Evolutionary conservation across 164 flowering plant genomes (phyloP).

Genomic region (Nymphaea colorata): DNA sequence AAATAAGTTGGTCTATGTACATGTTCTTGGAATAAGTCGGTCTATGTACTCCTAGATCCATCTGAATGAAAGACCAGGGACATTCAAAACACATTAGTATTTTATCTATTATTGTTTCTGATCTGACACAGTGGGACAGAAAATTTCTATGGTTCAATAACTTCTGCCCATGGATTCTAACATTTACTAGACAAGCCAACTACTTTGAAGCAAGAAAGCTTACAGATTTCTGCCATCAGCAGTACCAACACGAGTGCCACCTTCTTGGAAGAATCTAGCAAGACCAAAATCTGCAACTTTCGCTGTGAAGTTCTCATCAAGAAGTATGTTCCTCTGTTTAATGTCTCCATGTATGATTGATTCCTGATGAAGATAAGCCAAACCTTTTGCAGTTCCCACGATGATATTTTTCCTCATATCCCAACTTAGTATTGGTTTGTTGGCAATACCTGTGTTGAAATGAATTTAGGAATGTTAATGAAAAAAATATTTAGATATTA

Average conservation of each 20-base stretch:
- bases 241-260: constrained; percentile 60
- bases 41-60: no score
- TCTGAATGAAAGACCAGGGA: no score
- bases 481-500: no score
- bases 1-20: not conserved
- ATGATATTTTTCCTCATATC: constrained; percentile 41
- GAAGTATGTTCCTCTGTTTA: constrained; percentile 64
- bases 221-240: constrained; percentile 82
- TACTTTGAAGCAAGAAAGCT: constrained; percentile 10
- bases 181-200: not conserved
- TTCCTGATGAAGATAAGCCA: constrained; percentile 63
- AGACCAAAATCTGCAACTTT: constrained; percentile 80
- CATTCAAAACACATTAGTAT: no score
- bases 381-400: constrained; percentile 64
- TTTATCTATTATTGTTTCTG: no score
- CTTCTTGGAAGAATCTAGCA: constrained; percentile 45
- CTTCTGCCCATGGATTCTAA: no score
- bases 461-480: no score
- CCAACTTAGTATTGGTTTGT: constrained; percentile 36
- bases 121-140: no score
- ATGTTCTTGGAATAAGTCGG: no score
- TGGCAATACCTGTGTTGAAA: constrained; percentile 26
- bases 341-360: constrained; percentile 72
- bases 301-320: constrained; percentile 43
- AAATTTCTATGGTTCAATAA: no score